phyloP scores from a whole-genome alignment of 257 asterid species.

The Solanum pennellii region DNA sequence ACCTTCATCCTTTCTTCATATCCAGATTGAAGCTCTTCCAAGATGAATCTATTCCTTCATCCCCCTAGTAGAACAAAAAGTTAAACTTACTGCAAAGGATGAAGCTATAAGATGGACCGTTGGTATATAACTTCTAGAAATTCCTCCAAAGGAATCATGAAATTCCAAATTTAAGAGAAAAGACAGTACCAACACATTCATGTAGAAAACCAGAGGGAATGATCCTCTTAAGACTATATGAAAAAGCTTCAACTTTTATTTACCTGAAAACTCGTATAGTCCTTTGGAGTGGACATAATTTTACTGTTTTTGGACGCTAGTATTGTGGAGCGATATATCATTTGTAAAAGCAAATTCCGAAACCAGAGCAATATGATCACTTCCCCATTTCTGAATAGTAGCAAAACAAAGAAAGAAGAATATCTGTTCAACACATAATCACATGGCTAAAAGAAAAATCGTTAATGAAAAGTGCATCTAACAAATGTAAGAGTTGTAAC shows the following conservation, averaged over 20 bases:
- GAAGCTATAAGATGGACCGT: background rate
- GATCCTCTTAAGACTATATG: background rate
- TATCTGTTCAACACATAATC: background rate
- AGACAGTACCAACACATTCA: background rate
- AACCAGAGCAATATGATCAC: slow-evolving; percentile 94
- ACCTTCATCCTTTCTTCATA: background rate
- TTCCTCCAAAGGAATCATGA: background rate
- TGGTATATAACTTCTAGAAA: background rate
- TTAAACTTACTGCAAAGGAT: background rate
- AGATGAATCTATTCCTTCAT: background rate
- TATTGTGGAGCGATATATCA: slow-evolving; percentile 6
- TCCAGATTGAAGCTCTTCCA: background rate
- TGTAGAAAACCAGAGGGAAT: background rate
- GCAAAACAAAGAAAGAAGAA: background rate
- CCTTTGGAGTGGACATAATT: background rate
- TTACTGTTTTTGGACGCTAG: background rate
- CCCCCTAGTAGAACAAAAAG: background rate
- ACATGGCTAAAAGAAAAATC: background rate
- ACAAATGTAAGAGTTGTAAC: background rate
- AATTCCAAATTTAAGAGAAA: background rate
- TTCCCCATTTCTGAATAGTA: slow-evolving; percentile 89
- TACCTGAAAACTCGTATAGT: background rate
- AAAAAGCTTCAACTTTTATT: background rate
- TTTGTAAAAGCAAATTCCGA: slow-evolving; percentile 64
- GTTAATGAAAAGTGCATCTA: background rate